Evolutionary conservation across 1,284 basidiomycete genomes (phyloP), one percentile per base, ranked within the genome.

Genomic region (Cutaneotrichosporon curvatum): DNA sequence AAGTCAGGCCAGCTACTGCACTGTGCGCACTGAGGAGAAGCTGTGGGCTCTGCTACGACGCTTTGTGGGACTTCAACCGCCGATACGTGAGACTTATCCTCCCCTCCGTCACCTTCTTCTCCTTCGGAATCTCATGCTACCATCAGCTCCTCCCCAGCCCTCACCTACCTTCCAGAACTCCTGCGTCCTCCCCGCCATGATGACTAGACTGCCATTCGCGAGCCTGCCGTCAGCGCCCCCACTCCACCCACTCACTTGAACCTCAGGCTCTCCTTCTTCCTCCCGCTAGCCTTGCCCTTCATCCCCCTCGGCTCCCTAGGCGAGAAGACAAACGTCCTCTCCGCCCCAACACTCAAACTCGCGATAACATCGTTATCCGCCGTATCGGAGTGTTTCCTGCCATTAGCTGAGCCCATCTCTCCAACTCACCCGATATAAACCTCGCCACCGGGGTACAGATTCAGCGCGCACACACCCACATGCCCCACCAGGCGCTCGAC

Each of bases 401-500:
- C 16, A 28, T 42, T 43, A 50, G 38, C 43, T 33, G 16, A 31
- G 20, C 5, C 23, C 12, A 23, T n/a, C 32, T 31, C 21, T 25
- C 28, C 38, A 20, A 59, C 65, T 46, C 37, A 70, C 72, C 74
- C 74, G 20, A 77, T 77, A 47, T 76, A 74, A 11, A 76, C 68
- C 14, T 40, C 45, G 2, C 77, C 78, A 53, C 74, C 67, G 41
- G 74, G 74, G 56, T 78, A 79, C 18, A 65, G 59, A 47, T 79
- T 79, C 53, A 78, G 60, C 76, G 79, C 75, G 49, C 70, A 68
- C 52, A 78, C 75, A 45, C 78, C 78, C 65, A 79, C 79, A 21
- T 50, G 57, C 5, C 75, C 73, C 0, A 73, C 74, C 4, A 79
- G 51, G 15, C 56, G 59, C 1, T 53, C 55, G 3, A 79, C 63